Evolutionary conservation across 768 basidiomycete species (phyloP), one percentile per base, ranked within the genome.

Genomic region (Suillus occidentalis): DNA sequence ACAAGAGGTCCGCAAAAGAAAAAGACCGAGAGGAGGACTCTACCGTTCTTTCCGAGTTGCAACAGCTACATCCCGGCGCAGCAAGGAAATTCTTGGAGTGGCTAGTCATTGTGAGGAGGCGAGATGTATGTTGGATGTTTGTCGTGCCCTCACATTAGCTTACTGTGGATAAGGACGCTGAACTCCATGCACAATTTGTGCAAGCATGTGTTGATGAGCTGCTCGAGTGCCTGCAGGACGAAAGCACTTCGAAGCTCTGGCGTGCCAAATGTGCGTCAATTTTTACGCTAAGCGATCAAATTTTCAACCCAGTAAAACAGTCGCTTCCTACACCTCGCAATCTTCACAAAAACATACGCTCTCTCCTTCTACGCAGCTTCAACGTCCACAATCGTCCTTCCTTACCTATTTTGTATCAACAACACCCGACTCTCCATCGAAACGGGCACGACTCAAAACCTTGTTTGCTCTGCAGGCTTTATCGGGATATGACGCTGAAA

Each of bases 341-440:
- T 50, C 64, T 50, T 62, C 64, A 18, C 71, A 55, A 34, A 42
- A 22, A 14, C 9, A 36, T 14, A 6, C 9, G 6, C 39, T 31
- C 25, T 58, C 34, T 42, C 25, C 37, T 37, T 9, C 58, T n/a
- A 14, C 64, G 16, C 60, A 36, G 13, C 63, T 40, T 43, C 61
- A 6, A 25, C 55, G 20, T 50, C 14, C 49, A 13, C 75, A 71
- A 8, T 60, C 74, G 10, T 53, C 76, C 28, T 76, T 76, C 65
- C 72, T 93, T 8, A 82, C 87, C 6, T 94, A 94, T 76, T 89
- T 96, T 67, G 82, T 89, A 4, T 87, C 90, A n/a, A 90, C 90
- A 28, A 92, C 93, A 5, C 93, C 93, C 1, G 86, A 92, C 63
- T 91, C 92, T 0, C 83, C 84, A 18, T 83, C 87, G 64, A 95